Base-by-base conservation (phyloP, 2,329 filamentous ascomycete species). In the Diaporthe capsici region DNA sequence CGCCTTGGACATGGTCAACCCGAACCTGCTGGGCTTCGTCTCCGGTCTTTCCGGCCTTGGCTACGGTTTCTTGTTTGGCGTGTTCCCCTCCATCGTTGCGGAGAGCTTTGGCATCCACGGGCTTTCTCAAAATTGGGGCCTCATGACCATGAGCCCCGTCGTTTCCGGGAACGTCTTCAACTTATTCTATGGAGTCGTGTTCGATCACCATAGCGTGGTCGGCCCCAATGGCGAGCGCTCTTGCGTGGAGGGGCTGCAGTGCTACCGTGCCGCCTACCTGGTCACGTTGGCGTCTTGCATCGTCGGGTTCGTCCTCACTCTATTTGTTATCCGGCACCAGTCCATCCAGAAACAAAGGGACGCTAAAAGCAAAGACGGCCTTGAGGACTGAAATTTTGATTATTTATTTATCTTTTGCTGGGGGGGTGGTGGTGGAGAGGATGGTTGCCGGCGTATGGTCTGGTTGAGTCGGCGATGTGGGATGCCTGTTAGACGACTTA, bases 91-190 rank as follows among this genome's bases (percentile, higher is more conserved):
- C 17, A 92, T 98, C 25, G 91, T 94, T 13, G 95, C 96, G 9
- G 96, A 98, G 82, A 93, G 94, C 0, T 99, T 99, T 82, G 97
- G 97, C 10, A 94, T 98, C 37, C 90, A 93, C 76, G 96, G 96
- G 1, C 88, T 99, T 63, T 95, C 94, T 73, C 95, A 98, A 82
- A 99, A 98, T 81, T 99, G 97, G 96, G 97, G 97, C 20, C 93
- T 94, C 80, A 97, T 99, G 92, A 98, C 95, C 0, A 87, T 98
- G 65, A 93, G 95, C 3, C 96, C 96, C 0, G 95, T 98, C 3
- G 84, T 98, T 39, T 95, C 93, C 12, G 96, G 95, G 68, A 98
- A 98, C 80, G 84, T 98, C 31, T 98, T 98, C 88, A 99, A 98
- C 82, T 85, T 98, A 1, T 92, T 97, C 75, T 99, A 98, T 82